phyloP scores from a whole-genome alignment of 108 stramenopile genomes.

The Nitzschia sp. region DNA sequence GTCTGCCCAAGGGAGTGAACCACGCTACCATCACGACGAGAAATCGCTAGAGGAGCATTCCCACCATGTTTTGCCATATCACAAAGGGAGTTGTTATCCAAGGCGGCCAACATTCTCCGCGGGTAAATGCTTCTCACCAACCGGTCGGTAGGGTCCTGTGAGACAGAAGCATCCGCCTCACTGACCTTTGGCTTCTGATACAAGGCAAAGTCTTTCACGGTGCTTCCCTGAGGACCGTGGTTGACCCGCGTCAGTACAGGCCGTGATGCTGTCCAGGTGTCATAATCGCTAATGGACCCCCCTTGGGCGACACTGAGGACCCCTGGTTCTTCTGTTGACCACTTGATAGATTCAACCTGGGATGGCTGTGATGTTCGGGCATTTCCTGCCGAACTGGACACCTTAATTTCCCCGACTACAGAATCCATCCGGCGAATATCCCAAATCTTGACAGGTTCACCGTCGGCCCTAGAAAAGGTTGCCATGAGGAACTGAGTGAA shows the following conservation, averaged over 20 bases:
- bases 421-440: slow-evolving; percentile 68
- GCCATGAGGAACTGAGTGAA: slow-evolving; percentile 36
- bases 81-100: slow-evolving; percentile 45
- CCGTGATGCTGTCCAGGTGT: slow-evolving; percentile 57
- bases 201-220: slow-evolving; percentile 37
- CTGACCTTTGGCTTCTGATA: slow-evolving; percentile 4
- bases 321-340: slow-evolving; percentile 44
- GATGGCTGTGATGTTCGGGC: slow-evolving; percentile 19
- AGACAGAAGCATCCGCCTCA: not conserved
- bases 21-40: slow-evolving; percentile 70
- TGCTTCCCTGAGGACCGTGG: slow-evolving; percentile 9
- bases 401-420: slow-evolving; percentile 60
- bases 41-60: slow-evolving; percentile 61
- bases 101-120: slow-evolving; percentile 50
- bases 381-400: slow-evolving; percentile 1
- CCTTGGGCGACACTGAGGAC: slow-evolving; percentile 51
- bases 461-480: slow-evolving; percentile 47
- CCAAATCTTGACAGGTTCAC: slow-evolving; percentile 72
- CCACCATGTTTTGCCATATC: slow-evolving; percentile 45
- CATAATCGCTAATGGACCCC: slow-evolving; percentile 52
- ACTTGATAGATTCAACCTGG: slow-evolving; percentile 48
- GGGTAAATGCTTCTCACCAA: slow-evolving; percentile 28
- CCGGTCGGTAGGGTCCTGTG: not conserved
- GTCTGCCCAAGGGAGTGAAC: slow-evolving; percentile 50
- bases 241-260: slow-evolving; percentile 35